Percentiles rank a stretch among this genome's conserved stretches.
Evolutionary conservation across 2,329 filamentous ascomycete genomes (phyloP).

Genomic region (Rutstroemia sydowiana): DNA sequence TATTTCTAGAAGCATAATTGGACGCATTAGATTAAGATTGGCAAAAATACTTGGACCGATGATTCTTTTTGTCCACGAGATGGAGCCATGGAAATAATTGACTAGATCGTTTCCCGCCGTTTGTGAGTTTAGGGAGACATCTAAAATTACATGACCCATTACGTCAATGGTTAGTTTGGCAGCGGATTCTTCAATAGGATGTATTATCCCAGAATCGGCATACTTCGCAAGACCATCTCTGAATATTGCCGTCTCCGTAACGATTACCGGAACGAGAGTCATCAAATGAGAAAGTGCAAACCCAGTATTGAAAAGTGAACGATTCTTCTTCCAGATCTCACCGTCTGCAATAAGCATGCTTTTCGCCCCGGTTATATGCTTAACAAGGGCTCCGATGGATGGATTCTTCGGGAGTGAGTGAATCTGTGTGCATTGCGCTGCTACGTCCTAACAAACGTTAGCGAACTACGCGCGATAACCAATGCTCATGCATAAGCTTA

Average conservation of each 20-base stretch:
- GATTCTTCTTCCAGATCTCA: constrained; percentile 21
- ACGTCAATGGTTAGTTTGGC: constrained; percentile 21
- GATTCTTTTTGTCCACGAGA: constrained; percentile 16
- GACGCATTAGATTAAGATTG: constrained; percentile 15
- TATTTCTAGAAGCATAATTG: constrained; percentile 16
- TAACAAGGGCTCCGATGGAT: not conserved
- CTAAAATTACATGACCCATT: constrained; percentile 16
- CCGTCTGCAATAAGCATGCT: constrained; percentile 18
- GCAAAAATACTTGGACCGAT: constrained; percentile 13
- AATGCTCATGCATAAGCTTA: not conserved
- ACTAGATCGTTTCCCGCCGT: constrained; percentile 16
- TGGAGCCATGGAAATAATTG: constrained; percentile 15
- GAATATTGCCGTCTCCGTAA: constrained; percentile 17
- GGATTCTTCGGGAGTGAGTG: constrained; percentile 2
- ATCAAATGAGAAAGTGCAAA: constrained; percentile 18
- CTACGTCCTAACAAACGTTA: not conserved
- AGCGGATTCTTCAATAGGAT: constrained; percentile 16
- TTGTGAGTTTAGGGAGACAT: constrained; percentile 16
- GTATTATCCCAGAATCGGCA: constrained; percentile 16
- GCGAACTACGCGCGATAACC: not conserved
- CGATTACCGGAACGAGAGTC: constrained; percentile 15
- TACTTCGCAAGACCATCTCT: constrained; percentile 11
- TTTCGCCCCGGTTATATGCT: constrained; percentile 11
- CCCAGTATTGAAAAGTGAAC: constrained; percentile 22
- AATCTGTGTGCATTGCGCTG: constrained; percentile 7